A percentile compares a stretch with the other conserved stretches of the same genome.
phyloP scores from a whole-genome alignment of 257 asterid genomes.

The Lithospermum erythrorhizon region DNA sequence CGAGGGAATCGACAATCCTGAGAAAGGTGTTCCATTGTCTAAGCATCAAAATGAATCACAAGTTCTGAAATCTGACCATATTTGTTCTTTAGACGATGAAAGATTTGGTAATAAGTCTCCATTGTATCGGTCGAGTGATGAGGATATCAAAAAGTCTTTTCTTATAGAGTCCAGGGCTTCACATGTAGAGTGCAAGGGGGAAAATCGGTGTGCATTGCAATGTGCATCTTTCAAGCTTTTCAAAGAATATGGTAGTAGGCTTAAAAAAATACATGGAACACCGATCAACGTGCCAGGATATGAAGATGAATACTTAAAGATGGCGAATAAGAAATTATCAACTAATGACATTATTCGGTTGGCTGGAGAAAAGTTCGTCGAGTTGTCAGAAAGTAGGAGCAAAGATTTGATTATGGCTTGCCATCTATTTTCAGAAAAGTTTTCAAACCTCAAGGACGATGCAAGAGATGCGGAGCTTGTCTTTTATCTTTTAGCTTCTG shows the following conservation, averaged over 20 bases:
- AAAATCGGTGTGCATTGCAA: conserved; percentile 9
- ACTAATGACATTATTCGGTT: conserved; percentile 25
- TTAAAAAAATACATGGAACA: conserved; percentile 22
- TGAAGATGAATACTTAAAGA: not conserved
- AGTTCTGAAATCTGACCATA: too few species aligned
- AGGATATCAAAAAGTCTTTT: not conserved
- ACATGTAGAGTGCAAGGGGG: conserved; percentile 5
- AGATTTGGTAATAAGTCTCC: conserved; percentile 15
- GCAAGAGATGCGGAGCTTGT: conserved; percentile 30
- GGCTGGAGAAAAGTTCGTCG: conserved; percentile 4
- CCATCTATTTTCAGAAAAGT: conserved; percentile 26
- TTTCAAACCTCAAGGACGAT: conserved; percentile 26
- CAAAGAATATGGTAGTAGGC: conserved; percentile 25
- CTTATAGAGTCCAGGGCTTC: not conserved
- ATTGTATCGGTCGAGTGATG: conserved; percentile 13
- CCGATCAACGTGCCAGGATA: conserved; percentile 5
- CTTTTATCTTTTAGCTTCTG: conserved; percentile 37
- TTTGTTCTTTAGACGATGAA: conserved; percentile 3
- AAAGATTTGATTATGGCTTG: conserved; percentile 15
- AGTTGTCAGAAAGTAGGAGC: conserved; percentile 9
- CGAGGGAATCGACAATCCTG: too few species aligned
- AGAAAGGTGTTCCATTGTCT: too few species aligned
- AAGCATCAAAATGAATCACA: too few species aligned
- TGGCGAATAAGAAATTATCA: conserved; percentile 7
- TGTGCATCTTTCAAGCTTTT: conserved; percentile 26